These are phyloP conservation scores for Hypoxylon sp. DNA, from an alignment of 2,329 filamentous ascomycete species.

Conservation along the genomic window DNA sequence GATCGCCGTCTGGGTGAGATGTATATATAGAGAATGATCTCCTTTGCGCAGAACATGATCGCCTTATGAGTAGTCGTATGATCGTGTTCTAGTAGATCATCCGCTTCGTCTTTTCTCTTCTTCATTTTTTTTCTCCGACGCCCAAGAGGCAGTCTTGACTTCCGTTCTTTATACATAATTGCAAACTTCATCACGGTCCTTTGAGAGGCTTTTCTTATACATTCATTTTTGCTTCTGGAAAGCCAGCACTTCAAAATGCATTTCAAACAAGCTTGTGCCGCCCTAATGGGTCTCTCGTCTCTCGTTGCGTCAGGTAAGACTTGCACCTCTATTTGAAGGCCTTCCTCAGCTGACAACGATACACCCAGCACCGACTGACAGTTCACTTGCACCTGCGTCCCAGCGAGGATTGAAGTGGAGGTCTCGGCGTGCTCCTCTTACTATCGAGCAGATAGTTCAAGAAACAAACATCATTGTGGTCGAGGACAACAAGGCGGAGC, in stretches of 20 bases:
- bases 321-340: constrained; percentile 5
- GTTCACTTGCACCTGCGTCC: constrained; percentile 34
- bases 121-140: constrained; percentile 35
- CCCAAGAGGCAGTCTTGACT: constrained; percentile 43
- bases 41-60: constrained; percentile 40
- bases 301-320: constrained; percentile 47
- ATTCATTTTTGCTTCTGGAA: constrained; percentile 50
- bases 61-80: constrained; percentile 43
- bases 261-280: constrained; percentile 40
- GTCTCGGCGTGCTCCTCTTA: constrained; percentile 48
- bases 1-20: constrained; percentile 41
- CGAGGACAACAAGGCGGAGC: constrained; percentile 56
- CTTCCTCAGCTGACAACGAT: constrained; percentile 32
- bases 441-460: constrained; percentile 54
- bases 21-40: constrained; percentile 44
- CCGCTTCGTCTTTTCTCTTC: constrained; percentile 25
- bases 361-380: constrained; percentile 47
- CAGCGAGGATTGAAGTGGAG: constrained; percentile 49
- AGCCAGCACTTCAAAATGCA: constrained; percentile 44
- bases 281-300: constrained; percentile 46
- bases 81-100: constrained; percentile 43
- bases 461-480: constrained; percentile 57
- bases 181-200: constrained; percentile 41
- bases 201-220: constrained; percentile 49
- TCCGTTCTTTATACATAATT: constrained; percentile 44